Base-by-base conservation (phyloP, 2,329 filamentous ascomycete species). In the Nemania serpens region DNA sequence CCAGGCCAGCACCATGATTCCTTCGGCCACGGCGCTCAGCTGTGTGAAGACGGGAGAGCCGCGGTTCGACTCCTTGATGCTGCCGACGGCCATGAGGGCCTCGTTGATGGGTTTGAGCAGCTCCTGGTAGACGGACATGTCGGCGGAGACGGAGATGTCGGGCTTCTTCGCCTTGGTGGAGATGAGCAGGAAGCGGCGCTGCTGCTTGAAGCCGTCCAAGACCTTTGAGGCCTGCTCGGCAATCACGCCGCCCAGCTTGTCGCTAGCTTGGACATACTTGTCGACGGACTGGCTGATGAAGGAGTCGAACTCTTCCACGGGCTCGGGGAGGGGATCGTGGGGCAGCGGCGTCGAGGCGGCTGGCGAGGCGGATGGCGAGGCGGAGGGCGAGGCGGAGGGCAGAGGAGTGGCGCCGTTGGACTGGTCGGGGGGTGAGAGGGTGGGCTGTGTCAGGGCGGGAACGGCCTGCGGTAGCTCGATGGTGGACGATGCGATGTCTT, bases 111-210 rank as follows among this genome's bases (percentile, higher is more conserved):
- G 93, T 70, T 93, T 92, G 66, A 98, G 82, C 18, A 97, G 84
- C 64, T 91, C 88, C 74, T 91, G 87, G 72, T 88, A 91, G 3
- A 85, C 80, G 9, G 85, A 79, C 69, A 88, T 85, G 49, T 88
- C 85, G 50, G 55, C 61, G 36, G 81, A 71, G 42, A 81, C 80
- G 12, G 75, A 75, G 65, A 90, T 82, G 66, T 95, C 89, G 20
- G 94, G 95, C 79, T 97, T 97, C 83, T 93, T 96, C 20, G 95
- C 89, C 80, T 93, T 95, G 55, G 91, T 94, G 1, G 93, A 87
- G 69, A 97, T 88, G 66, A 96, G 84, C 58, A 99, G 83, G 75
- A 97, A 97, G 68, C 88, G 91, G 68, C 94, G 88, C 79, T 97
- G 91, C 63, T 91, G 91, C 60, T 87, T 81, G 79, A 98, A 97